Evolutionary conservation across 495 filamentous ascomycete genomes (phyloP).

Genomic region (Aspergillus mulundensis): DNA sequence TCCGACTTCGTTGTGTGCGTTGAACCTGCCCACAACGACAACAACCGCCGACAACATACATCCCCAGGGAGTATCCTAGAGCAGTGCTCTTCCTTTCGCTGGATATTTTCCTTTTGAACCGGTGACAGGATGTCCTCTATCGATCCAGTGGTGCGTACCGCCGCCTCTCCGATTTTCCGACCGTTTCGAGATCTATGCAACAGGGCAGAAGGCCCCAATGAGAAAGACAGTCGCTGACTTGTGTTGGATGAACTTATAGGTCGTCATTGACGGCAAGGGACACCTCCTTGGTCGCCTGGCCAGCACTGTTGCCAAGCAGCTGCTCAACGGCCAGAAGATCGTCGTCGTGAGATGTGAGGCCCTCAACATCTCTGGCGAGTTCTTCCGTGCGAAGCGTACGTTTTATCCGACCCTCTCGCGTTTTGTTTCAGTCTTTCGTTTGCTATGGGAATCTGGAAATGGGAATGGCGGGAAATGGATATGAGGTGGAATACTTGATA

Average conservation of each 20-base stretch:
- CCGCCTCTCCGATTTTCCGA: neutral
- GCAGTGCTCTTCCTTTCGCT: constrained; percentile 34
- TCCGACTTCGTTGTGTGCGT: constrained; percentile 47
- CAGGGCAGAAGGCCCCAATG: neutral
- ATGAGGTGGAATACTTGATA: neutral
- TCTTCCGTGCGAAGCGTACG: constrained; percentile 99
- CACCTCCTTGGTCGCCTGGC: constrained; percentile 98
- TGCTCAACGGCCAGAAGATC: constrained; percentile 99
- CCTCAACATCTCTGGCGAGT: constrained; percentile 99
- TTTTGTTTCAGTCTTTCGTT: constrained; percentile 4
- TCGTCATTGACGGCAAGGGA: constrained; percentile 99
- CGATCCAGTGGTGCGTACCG: constrained; percentile 85
- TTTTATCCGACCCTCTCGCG: constrained; percentile 32
- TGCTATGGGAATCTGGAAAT: neutral
- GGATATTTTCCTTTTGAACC: constrained; percentile 38
- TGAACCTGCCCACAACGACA: constrained; percentile 46
- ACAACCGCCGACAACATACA: constrained; percentile 50
- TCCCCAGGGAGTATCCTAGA: constrained; percentile 40
- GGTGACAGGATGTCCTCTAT: constrained; percentile 90
- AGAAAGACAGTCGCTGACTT: constrained; percentile 26
- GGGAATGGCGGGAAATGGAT: neutral
- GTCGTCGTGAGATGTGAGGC: constrained; percentile 97
- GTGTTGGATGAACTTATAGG: constrained; percentile 47
- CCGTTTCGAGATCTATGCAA: neutral
- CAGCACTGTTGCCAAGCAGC: constrained; percentile 98